A percentile compares a stretch with the other conserved stretches of the same genome.
Evolutionary conservation across 768 basidiomycete genomes (phyloP).

Genomic region (Gyrodon lividus): DNA sequence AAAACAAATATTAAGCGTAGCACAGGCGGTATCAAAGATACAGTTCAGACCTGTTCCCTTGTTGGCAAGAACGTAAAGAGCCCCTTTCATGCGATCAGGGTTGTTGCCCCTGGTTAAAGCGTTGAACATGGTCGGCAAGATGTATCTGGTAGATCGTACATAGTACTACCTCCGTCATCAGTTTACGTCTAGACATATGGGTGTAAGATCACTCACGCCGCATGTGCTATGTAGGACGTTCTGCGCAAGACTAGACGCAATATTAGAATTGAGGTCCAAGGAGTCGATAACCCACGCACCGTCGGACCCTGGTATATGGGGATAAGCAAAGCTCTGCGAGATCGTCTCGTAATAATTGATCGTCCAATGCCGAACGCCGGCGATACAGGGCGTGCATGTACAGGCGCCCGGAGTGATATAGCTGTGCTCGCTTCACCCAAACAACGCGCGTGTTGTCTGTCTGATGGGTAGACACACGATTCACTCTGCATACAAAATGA

Average conservation of each 20-base stretch:
- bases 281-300: constrained; percentile 43
- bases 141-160: constrained; percentile 66
- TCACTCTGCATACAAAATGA: constrained; percentile 41
- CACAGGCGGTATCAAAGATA: neutral
- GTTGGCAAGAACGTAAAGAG: constrained; percentile 76
- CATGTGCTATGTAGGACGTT: constrained; percentile 60
- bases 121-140: constrained; percentile 58
- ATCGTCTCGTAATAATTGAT: constrained; percentile 58
- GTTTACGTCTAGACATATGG: neutral
- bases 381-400: constrained; percentile 79
- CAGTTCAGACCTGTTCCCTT: constrained; percentile 59
- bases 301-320: constrained; percentile 73
- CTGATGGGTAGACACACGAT: constrained; percentile 68
- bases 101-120: constrained; percentile 73
- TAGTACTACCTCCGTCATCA: constrained; percentile 50
- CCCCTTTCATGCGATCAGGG: constrained; percentile 94
- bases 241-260: constrained; percentile 59
- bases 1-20: constrained; percentile 11
- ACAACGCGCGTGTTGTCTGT: constrained; percentile 74
- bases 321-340: constrained; percentile 75
- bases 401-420: constrained; percentile 72
- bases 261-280: constrained; percentile 1
- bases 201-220: constrained; percentile 44
- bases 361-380: constrained; percentile 70
- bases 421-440: constrained; percentile 73